Percentiles rank a stretch among this genome's conserved stretches.
Evolutionary conservation across 768 basidiomycete genomes (phyloP).

Genomic region (Pulveroboletus sp.): DNA sequence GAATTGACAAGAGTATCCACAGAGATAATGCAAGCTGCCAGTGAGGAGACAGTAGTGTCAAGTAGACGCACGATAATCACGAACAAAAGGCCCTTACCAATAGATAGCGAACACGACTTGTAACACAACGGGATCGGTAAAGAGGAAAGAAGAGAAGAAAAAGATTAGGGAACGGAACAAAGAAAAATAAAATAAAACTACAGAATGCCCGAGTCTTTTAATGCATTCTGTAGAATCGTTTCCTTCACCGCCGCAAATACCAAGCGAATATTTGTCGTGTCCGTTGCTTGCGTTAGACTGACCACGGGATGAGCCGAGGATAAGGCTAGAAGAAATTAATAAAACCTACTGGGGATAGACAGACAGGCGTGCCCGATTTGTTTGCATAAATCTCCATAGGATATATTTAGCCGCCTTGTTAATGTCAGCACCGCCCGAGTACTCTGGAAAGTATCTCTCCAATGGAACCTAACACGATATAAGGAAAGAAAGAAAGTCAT

Average conservation of each 20-base stretch:
- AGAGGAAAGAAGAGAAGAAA: not conserved
- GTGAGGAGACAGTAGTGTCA: not conserved
- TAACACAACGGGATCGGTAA: conserved; percentile 3
- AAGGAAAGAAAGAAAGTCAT: not conserved
- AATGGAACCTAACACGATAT: conserved; percentile 50
- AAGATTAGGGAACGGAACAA: not conserved
- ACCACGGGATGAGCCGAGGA: not conserved
- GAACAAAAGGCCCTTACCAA: conserved; percentile 16
- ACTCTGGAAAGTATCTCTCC: conserved; percentile 81
- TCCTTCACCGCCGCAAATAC: conserved; percentile 90
- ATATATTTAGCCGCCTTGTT: conserved; percentile 95
- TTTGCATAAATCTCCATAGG: conserved; percentile 92
- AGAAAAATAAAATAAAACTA: conserved; percentile 20
- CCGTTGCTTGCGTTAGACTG: conserved; percentile 84
- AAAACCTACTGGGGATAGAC: conserved; percentile 83
- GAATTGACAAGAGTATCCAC: conserved; percentile 25
- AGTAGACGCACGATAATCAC: not conserved
- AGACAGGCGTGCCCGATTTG: conserved; percentile 75
- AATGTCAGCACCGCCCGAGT: conserved; percentile 83
- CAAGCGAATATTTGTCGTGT: conserved; percentile 75
- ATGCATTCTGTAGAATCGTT: conserved; percentile 86
- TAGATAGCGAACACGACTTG: conserved; percentile 23
- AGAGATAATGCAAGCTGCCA: conserved; percentile 28
- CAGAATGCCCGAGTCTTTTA: conserved; percentile 82
- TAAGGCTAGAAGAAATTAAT: not conserved